Evolutionary conservation across 495 filamentous ascomycete genomes (phyloP), one percentile per base, ranked within the genome.

Genomic region (Talaromyces proteolyticus): DNA sequence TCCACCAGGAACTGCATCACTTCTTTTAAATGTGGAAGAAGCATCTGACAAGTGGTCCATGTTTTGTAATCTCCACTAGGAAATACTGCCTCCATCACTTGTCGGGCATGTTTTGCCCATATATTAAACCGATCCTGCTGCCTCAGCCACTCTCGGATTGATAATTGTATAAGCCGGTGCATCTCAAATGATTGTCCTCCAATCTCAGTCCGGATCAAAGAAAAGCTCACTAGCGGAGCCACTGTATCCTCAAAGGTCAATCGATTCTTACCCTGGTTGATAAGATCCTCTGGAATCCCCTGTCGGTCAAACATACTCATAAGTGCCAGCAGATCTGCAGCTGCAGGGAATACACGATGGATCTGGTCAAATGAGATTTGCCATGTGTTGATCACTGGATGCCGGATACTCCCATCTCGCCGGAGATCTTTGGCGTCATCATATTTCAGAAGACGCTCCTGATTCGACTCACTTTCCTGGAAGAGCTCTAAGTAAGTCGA

Each of bases 291-390:
- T 3, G 64, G 57, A 44, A 75, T 72, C 25, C 57, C 63, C 53
- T 69, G 62, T 42, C 62, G 58, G 52, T 74, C 66, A 44, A 74
- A 72, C 43, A 75, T 59, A 44, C 65, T 67, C 65, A 73, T 75
- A 0, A 75, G 52, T 6, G 69, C 60, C 17, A 74, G 51, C 1
- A 76, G 50, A 18, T 68, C 53, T 1, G 63, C 57, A 1, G 71
- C 63, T 20, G 60, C 52, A 0, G 52, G 57, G 41, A 47, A 26
- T 29, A 59, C 57, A 4, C 57, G 49, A 2, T 41, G 44, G 8
- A 79, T 69, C 6, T 72, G 65, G 10, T 73, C 60, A 50, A 77
- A 78, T 0, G 73, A 73, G n/a, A 78, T 58, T 46, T 64, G 47
- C 72, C 69, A 77, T 17, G 72, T 75, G 3, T 56, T 64, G 14